Percentiles rank a stretch among this genome's conserved stretches.
Evolutionary conservation across 2,329 filamentous ascomycete species (phyloP).

Genomic region (Aspergillus sp.): DNA sequence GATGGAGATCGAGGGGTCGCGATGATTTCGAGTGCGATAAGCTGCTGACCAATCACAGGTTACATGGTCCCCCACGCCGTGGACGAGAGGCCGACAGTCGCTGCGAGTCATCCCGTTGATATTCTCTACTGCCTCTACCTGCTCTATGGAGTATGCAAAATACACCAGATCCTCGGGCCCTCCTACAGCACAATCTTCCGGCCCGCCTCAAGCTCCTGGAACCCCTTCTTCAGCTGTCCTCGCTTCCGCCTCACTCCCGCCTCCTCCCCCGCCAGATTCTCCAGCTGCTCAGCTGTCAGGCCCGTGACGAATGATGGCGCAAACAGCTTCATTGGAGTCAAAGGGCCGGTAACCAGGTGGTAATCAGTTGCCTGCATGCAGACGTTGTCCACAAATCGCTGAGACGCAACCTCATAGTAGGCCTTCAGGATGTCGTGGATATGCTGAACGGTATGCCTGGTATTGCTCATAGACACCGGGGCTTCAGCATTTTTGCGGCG

Average conservation of each 20-base stretch:
- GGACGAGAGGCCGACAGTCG: constrained; percentile 21
- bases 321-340: constrained; percentile 47
- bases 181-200: not conserved
- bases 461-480: constrained; percentile 6
- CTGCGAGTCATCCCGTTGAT: not conserved
- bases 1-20: constrained; percentile 3
- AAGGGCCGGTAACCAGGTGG: constrained; percentile 39
- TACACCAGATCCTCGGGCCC: no score
- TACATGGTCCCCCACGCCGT: constrained; percentile 28
- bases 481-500: not conserved
- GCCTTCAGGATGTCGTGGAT: constrained; percentile 52
- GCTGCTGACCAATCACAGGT: constrained; percentile 24
- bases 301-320: constrained; percentile 41
- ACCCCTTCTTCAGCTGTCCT: not conserved
- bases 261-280: constrained; percentile 52
- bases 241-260: not conserved
- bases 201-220: not conserved
- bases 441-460: constrained; percentile 27
- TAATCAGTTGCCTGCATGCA: constrained; percentile 50
- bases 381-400: constrained; percentile 55
- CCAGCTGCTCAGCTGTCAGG: constrained; percentile 42
- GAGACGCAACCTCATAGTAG: constrained; percentile 53
- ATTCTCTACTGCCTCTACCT: not conserved
- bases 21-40: not conserved
- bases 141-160: no score